phyloP scores from a whole-genome alignment of 352 stramenopile species.

The Halophytophthora polymorphica region DNA sequence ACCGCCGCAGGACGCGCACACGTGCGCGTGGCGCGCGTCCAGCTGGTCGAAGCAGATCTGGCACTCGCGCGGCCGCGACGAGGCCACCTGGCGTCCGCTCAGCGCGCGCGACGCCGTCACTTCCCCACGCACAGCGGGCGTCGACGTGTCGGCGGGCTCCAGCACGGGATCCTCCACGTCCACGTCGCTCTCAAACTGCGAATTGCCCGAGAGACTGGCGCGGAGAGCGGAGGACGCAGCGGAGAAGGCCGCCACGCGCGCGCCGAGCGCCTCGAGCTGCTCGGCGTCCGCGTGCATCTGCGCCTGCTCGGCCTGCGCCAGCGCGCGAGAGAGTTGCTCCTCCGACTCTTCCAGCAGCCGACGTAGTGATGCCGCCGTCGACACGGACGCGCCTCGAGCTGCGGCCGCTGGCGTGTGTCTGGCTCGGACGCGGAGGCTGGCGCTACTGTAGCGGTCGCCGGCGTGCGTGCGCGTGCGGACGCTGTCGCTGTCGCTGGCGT shows the following conservation, averaged over 20 bases:
- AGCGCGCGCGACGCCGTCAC: not conserved
- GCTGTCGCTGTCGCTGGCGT: not conserved
- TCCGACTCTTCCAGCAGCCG: slow-evolving; percentile 27
- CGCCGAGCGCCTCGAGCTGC: slow-evolving; percentile 36
- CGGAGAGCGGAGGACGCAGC: slow-evolving; percentile 30
- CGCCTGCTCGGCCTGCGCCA: slow-evolving; percentile 20
- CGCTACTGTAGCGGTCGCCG: not conserved
- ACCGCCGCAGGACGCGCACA: slow-evolving; percentile 38
- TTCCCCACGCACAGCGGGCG: slow-evolving; percentile 9
- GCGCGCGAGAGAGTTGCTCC: slow-evolving; percentile 17
- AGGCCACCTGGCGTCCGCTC: slow-evolving; percentile 25
- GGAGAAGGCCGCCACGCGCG: slow-evolving; percentile 37
- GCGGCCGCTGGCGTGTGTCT: too few relatives aligned
- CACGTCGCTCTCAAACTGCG: slow-evolving; percentile 2
- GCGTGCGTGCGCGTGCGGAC: slow-evolving; percentile 8
- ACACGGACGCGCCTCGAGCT: slow-evolving; percentile 13
- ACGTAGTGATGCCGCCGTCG: slow-evolving; percentile 24
- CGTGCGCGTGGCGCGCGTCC: slow-evolving; percentile 39
- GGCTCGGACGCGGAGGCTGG: too few relatives aligned
- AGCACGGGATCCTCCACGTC: slow-evolving; percentile 10
- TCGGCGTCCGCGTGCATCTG: slow-evolving; percentile 13
- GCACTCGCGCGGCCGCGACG: slow-evolving; percentile 35
- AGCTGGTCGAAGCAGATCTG: slow-evolving; percentile 77
- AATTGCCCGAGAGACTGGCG: slow-evolving; percentile 45
- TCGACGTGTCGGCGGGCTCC: slow-evolving; percentile 8